These are phyloP conservation scores for Pisolithus thermaeus DNA, from an alignment of 1,284 basidiomycete species.

Conservation along the genomic window DNA sequence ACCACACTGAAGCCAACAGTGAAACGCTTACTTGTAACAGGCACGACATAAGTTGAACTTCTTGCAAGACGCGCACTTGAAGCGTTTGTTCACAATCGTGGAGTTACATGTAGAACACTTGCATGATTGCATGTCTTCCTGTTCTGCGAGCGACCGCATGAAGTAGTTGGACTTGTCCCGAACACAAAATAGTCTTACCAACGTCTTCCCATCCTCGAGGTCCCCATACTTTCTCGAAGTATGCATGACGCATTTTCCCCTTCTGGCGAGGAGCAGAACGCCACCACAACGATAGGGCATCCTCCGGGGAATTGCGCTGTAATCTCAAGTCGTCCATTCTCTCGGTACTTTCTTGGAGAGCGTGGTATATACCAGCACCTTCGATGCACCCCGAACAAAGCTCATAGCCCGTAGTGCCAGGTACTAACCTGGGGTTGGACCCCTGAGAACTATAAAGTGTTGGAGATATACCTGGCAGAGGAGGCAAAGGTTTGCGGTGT, in stretches of 20 bases:
- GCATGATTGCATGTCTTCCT: constrained; percentile 57
- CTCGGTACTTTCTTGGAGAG: constrained; percentile 53
- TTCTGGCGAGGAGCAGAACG: constrained; percentile 61
- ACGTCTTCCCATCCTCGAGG: constrained; percentile 79
- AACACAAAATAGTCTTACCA: constrained; percentile 46
- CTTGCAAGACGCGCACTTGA: constrained; percentile 78
- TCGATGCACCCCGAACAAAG: constrained; percentile 78
- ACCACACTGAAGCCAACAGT: background rate
- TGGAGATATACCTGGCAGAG: constrained; percentile 25
- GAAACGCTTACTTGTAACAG: constrained; percentile 59
- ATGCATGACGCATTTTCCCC: constrained; percentile 75
- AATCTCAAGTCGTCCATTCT: constrained; percentile 35
- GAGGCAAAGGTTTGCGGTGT: constrained; percentile 36
- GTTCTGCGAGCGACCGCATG: constrained; percentile 40
- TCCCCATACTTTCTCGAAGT: constrained; percentile 80
- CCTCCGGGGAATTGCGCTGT: constrained; percentile 42
- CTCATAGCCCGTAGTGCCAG: constrained; percentile 61
- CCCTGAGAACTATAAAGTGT: constrained; percentile 11
- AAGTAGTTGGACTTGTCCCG: background rate
- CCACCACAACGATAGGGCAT: constrained; percentile 51
- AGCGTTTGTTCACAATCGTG: constrained; percentile 56
- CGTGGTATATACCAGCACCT: constrained; percentile 69
- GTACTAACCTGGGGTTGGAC: constrained; percentile 13
- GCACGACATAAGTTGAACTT: constrained; percentile 77
- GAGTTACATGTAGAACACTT: constrained; percentile 77